These are phyloP conservation scores for Plasmodium cynomolgi DNA, from an alignment of 169 alveolate species.

Conservation along the genomic window DNA sequence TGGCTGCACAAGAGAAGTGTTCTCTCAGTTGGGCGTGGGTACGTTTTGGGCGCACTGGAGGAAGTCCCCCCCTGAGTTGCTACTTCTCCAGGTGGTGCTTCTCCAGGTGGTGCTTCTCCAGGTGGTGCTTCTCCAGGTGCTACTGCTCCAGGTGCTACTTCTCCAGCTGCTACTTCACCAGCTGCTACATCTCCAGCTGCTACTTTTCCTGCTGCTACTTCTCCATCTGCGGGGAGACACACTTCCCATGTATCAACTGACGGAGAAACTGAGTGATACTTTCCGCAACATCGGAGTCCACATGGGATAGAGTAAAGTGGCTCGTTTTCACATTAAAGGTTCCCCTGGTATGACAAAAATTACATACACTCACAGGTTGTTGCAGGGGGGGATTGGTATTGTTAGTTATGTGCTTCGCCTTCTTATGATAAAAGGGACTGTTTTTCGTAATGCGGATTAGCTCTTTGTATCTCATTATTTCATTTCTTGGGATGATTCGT, in stretches of 20 bases:
- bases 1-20: background rate
- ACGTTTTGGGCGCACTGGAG: background rate
- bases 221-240: background rate
- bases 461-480: conserved; percentile 74
- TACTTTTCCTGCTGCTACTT: background rate
- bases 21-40: background rate
- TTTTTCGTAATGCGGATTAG: conserved; percentile 30
- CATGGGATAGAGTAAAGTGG: background rate
- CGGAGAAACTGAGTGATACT: conserved; percentile 7
- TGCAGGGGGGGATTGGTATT: conserved; percentile 40
- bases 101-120: background rate
- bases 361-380: conserved; percentile 57
- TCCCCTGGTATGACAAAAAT: conserved; percentile 50
- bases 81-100: background rate
- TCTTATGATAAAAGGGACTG: conserved; percentile 64
- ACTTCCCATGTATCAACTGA: conserved; percentile 1
- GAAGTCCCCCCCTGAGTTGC: background rate
- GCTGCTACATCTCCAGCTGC: background rate
- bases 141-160: background rate
- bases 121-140: background rate
- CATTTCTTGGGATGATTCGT: conserved; percentile 40
- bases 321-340: conserved; percentile 44
- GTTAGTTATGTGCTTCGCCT: conserved; percentile 39
- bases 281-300: background rate
- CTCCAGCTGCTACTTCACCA: background rate